Evolutionary conservation across 805 yeast species (phyloP).

Genomic region (Metschnikowia kunwiensis): DNA sequence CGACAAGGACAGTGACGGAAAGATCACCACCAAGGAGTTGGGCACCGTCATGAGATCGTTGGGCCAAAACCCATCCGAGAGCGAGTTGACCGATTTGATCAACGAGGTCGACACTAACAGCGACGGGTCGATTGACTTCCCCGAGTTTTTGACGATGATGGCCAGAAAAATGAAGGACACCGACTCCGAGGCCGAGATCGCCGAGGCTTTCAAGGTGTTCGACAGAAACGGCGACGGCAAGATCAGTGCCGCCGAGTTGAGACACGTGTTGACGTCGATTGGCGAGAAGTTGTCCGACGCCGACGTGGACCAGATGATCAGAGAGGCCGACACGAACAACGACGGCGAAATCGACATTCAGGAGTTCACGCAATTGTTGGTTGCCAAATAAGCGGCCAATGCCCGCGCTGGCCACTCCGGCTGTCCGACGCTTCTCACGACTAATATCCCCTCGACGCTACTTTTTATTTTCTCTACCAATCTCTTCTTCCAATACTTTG

Average conservation of each 20-base stretch:
- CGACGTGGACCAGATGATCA: slow-evolving; percentile 95
- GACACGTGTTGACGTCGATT: slow-evolving; percentile 94
- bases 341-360: slow-evolving; percentile 97
- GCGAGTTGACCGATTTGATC: slow-evolving; percentile 94
- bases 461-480: background rate
- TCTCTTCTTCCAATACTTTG: background rate
- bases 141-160: slow-evolving; percentile 45
- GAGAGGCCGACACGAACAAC: slow-evolving; percentile 91
- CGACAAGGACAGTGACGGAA: slow-evolving; percentile 96
- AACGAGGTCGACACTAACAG: slow-evolving; percentile 96
- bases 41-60: slow-evolving; percentile 99
- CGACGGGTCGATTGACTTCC: slow-evolving; percentile 65
- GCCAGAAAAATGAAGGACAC: slow-evolving; percentile 83
- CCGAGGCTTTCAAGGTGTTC: slow-evolving; percentile 97
- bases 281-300: slow-evolving; percentile 96
- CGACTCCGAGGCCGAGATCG: slow-evolving; percentile 93
- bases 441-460: background rate
- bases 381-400: slow-evolving; percentile 65
- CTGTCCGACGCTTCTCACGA: too few relatives aligned
- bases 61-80: slow-evolving; percentile 95
- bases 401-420: too few relatives aligned
- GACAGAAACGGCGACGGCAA: slow-evolving; percentile 96
- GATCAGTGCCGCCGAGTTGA: slow-evolving; percentile 92
- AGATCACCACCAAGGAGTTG: slow-evolving; percentile 90
- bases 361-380: slow-evolving; percentile 88